A percentile compares a stretch with the other conserved stretches of the same genome.
Conservation (phyloP, 768 basidiomycete genomes). For the Tricholomella constricta region DNA sequence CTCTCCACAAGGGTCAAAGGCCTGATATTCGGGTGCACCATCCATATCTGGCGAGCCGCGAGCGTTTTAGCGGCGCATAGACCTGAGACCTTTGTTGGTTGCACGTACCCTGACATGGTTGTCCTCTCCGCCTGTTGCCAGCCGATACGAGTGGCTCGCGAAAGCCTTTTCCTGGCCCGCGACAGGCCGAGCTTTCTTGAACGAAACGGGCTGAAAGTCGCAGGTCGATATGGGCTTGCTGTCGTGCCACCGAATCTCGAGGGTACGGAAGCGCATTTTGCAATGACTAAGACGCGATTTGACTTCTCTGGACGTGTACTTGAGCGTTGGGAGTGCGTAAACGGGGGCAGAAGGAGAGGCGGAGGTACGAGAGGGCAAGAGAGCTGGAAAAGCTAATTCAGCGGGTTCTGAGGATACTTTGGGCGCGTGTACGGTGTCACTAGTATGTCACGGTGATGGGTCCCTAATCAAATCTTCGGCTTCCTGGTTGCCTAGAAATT, state of each 20-base stretch:
- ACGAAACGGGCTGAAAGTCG: constrained; percentile 89
- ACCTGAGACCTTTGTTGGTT: constrained; percentile 11
- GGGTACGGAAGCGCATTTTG: constrained; percentile 81
- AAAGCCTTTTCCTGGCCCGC: constrained; percentile 55
- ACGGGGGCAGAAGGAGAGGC: not conserved
- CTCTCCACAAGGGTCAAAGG: constrained; percentile 58
- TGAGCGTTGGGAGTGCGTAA: not conserved
- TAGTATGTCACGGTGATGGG: constrained; percentile 7
- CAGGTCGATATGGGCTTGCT: constrained; percentile 93
- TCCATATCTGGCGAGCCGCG: constrained; percentile 73
- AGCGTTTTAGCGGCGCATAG: constrained; percentile 9
- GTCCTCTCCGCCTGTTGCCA: constrained; percentile 96
- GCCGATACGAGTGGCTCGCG: constrained; percentile 75
- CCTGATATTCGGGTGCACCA: constrained; percentile 89
- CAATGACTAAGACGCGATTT: constrained; percentile 13
- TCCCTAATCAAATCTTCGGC: too few species aligned
- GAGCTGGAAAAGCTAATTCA: not conserved
- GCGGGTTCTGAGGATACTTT: not conserved
- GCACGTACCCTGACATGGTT: constrained; percentile 90
- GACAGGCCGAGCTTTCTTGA: constrained; percentile 75
- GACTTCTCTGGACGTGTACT: not conserved
- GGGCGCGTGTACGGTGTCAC: constrained; percentile 7
- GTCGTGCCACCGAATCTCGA: constrained; percentile 97
- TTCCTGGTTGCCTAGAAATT: too few species aligned
- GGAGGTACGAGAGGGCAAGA: not conserved